Evolutionary conservation across 768 basidiomycete genomes (phyloP).

Genomic region (Leccinum barrowsii): DNA sequence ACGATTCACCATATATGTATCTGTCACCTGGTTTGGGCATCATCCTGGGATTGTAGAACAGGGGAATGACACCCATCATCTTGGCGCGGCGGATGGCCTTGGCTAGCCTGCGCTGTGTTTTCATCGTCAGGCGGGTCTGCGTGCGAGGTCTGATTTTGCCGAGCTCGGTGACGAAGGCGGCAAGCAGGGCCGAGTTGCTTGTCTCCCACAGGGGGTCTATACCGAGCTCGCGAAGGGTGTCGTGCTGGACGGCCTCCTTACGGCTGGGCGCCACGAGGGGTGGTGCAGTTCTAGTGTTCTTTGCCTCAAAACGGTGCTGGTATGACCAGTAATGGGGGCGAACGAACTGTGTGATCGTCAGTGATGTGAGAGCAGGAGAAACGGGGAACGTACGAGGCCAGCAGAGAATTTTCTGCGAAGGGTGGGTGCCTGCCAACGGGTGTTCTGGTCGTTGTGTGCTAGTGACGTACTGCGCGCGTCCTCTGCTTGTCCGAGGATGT

Average conservation of each 20-base stretch:
- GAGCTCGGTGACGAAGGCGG: constrained; percentile 64
- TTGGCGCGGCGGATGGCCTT: constrained; percentile 87
- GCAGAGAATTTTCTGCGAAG: constrained; percentile 27
- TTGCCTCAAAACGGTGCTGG: constrained; percentile 33
- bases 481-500: constrained; percentile 26
- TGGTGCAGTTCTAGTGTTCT: constrained; percentile 23
- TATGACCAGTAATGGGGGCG: constrained; percentile 43
- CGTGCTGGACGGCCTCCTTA: constrained; percentile 49
- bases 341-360: constrained; percentile 37
- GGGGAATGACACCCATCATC: constrained; percentile 85
- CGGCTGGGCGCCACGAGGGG: constrained; percentile 55
- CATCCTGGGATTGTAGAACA: constrained; percentile 32
- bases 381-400: constrained; percentile 16
- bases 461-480: constrained; percentile 13
- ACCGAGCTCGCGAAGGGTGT: constrained; percentile 67
- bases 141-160: constrained; percentile 75
- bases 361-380: not conserved
- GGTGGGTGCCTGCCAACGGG: constrained; percentile 22
- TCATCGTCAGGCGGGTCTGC: constrained; percentile 68
- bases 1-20: not conserved
- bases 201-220: constrained; percentile 74
- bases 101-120: constrained; percentile 72
- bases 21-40: constrained; percentile 18
- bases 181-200: constrained; percentile 56
- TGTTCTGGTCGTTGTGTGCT: constrained; percentile 5